Conservation (phyloP, 257 asterid species). For the Scutellaria barbata region DNA sequence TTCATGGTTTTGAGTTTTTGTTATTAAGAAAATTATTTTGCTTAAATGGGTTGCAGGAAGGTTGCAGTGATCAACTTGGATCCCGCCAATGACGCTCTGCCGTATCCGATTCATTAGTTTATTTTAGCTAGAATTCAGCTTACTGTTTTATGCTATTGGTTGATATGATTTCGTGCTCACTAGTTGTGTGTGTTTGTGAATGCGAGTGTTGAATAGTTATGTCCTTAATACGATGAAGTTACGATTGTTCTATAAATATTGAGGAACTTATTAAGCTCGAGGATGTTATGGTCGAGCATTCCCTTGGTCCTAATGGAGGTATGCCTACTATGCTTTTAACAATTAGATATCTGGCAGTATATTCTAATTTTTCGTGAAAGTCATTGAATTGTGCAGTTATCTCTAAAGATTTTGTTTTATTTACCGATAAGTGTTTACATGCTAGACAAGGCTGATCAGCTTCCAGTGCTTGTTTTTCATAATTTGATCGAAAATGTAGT, state of each 20-base stretch:
- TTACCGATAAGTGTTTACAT: not conserved
- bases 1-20: not conserved
- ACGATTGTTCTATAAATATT: slow-evolving; percentile 88
- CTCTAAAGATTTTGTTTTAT: not conserved
- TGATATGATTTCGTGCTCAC: not conserved
- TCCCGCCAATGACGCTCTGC: slow-evolving; percentile 94
- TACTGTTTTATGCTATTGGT: slow-evolving; percentile 12
- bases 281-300: slow-evolving; percentile 93
- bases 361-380: slow-evolving; percentile 19
- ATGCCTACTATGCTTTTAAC: slow-evolving; percentile 32
- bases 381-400: slow-evolving; percentile 5
- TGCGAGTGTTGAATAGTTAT: slow-evolving; percentile 30
- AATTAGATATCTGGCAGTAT: not conserved
- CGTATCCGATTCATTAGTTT: slow-evolving; percentile 67
- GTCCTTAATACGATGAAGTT: slow-evolving; percentile 65
- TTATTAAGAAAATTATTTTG: slow-evolving; percentile 6
- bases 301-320: slow-evolving; percentile 99
- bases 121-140: slow-evolving; percentile 7
- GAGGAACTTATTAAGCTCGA: slow-evolving; percentile 88
- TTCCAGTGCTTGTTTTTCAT: not conserved
- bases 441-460: not conserved
- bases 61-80: slow-evolving; percentile 93
- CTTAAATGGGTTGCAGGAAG: slow-evolving; percentile 64
- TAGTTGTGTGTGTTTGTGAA: not conserved
- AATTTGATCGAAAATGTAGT: slow-evolving; percentile 2